phyloP scores from a whole-genome alignment of 225 moss, liverwort and hornwort genomes.

The Physcomitrium patens region DNA sequence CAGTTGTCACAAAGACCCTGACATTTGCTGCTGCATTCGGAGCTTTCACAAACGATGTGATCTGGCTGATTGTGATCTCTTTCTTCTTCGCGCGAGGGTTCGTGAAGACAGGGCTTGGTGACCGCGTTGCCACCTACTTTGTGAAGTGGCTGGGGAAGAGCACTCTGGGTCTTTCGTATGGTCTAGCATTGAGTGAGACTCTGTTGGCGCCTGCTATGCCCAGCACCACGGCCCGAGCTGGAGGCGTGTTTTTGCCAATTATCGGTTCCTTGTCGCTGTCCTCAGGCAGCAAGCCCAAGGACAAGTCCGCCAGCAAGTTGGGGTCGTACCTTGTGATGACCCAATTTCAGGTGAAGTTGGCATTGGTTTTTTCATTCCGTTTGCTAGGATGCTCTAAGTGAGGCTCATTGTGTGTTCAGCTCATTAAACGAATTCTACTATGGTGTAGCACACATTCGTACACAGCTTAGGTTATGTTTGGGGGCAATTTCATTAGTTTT shows the following conservation, averaged over 20 bases:
- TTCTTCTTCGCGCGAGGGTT: conserved; percentile 99
- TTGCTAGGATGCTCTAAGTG: no score
- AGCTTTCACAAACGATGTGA: conserved; percentile 96
- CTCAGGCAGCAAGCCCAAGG: conserved; percentile 73
- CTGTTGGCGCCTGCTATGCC: conserved; percentile 98
- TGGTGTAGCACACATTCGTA: no score
- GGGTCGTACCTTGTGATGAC: conserved; percentile 86
- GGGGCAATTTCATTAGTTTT: no score
- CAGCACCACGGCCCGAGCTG: conserved; percentile 96
- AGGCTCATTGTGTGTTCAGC: no score
- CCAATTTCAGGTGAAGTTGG: conserved; percentile 79
- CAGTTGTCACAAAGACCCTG: conserved; percentile 86
- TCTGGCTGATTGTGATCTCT: conserved; percentile 98
- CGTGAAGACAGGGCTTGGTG: conserved; percentile 81
- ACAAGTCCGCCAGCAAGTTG: conserved; percentile 79
- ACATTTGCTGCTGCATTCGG: conserved; percentile 78
- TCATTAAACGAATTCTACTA: no score
- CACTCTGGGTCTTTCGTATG: conserved; percentile 91
- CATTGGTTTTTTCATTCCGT: no score
- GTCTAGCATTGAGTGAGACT: conserved; percentile 84
- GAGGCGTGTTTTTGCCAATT: conserved; percentile 96
- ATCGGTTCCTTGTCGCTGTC: conserved; percentile 84
- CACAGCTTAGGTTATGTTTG: no score
- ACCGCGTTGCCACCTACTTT: conserved; percentile 74
- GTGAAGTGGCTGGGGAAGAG: conserved; percentile 85